Evolutionary conservation across 2,329 filamentous ascomycete species (phyloP), one percentile per base, ranked within the genome.

Genomic region (Cladosporium sp.): DNA sequence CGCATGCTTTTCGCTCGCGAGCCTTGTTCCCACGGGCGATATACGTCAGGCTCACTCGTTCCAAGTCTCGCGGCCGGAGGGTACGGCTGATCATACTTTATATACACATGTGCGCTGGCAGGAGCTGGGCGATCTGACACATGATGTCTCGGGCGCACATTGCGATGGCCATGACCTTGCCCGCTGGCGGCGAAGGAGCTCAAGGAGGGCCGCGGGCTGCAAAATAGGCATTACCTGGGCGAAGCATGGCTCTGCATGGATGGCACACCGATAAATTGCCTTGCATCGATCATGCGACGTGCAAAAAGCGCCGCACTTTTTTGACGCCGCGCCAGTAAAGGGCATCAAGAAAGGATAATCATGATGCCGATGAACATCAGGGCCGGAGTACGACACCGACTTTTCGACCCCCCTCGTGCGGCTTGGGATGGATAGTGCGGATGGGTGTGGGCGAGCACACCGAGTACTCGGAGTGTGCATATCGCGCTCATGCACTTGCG

Each of bases 271-370:
- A 23, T 29, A 35, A 18, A 59, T 28, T 31, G 37, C 56, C 56
- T 58, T 46, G 56, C 21, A 59, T 59, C 35, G 56, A 59, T 59
- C 56, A 59, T 59, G 56, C 56, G 56, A 46, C 56, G 8, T 31
- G 37, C 35, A 29, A 29, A 44, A 46, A 52, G 33, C 28, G 16
- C 52, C 52, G 55, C 29, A 40, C 12, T 35, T 29, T 53, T 29
- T 33, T 14, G 55, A 40, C 55, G 55, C 55, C 33, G 55, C 55
- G 29, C 31, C 55, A 16, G 55, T 57, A 0, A 21, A 29, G 31
- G 50, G 50, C 52, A 29, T 29, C 40, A 46, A 29, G 49, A 55
- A 29, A 55, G 52, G 52, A 55, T 31, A 55, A 55, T 55, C 29
- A 55, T 55, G 52, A 55, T 55, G 52, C 52, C n/a, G 23, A 31